Evolutionary conservation across 805 yeast genomes (phyloP).

Genomic region (Suhomyces canberraensis): DNA sequence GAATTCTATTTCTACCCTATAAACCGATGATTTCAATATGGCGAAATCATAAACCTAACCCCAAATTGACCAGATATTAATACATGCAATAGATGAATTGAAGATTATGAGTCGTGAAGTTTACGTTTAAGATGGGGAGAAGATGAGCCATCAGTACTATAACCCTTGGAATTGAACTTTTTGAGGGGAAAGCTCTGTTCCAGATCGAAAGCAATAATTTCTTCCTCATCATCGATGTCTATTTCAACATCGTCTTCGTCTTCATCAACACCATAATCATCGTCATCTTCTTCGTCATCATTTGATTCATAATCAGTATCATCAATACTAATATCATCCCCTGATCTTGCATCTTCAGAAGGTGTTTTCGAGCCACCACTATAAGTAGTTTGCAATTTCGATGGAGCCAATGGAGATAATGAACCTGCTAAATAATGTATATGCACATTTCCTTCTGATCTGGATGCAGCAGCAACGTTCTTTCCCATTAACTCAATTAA

Average conservation of each 20-base stretch:
- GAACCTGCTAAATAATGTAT: constrained; percentile 4
- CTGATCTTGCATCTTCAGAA: not conserved
- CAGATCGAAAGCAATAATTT: not conserved
- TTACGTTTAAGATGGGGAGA: constrained; percentile 26
- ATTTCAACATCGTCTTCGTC: constrained; percentile 10
- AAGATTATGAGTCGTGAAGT: not conserved
- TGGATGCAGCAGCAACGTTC: constrained; percentile 13
- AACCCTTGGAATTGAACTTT: constrained; percentile 14
- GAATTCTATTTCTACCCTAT: not conserved
- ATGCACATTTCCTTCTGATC: constrained; percentile 2
- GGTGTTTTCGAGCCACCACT: not conserved
- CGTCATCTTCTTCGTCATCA: constrained; percentile 13
- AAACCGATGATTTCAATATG: not conserved
- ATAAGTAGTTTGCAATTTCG: not conserved
- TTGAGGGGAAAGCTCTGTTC: not conserved
- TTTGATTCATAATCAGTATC: constrained; percentile 8
- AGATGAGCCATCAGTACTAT: constrained; percentile 23
- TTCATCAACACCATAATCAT: constrained; percentile 11
- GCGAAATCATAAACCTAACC: not conserved
- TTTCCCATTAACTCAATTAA: constrained; percentile 41
- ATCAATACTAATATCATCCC: constrained; percentile 2
- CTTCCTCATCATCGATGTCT: constrained; percentile 9
- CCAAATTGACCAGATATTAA: constrained; percentile 2
- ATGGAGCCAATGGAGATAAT: not conserved
- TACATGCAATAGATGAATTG: too few species aligned